Base-by-base conservation (phyloP, 2,329 filamentous ascomycete species). In the Ophiostoma montium region DNA sequence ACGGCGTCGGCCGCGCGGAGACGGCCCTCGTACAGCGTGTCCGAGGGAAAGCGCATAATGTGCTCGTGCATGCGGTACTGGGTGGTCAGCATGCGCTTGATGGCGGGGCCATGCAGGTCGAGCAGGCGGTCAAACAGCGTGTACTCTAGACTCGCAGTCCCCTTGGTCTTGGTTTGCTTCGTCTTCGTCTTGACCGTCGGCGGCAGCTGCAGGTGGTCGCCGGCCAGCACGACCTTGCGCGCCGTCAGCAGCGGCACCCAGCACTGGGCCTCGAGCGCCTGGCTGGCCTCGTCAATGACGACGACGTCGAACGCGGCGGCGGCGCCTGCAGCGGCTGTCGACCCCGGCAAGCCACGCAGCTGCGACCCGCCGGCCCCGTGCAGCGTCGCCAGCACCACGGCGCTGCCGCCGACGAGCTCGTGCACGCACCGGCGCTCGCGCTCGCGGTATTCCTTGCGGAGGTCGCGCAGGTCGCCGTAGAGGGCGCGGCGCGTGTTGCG, bases 31-130 rank as follows among this genome's bases (percentile, higher is more conserved):
- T 98, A 98, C 11, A 96, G 72, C 61, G 90, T 82, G 53, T 85
- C 76, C 0, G 90, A 95, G 0, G 92, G 90, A 59, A 95, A 98
- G 7, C 79, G 75, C 89, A 96, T 96, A 58, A 98, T 96, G 48
- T 73, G 80, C 60, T 94, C 84, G 62, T 98, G 88, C 92, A 98
- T 98, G 35, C 92, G 87, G 64, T 98, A 98, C 67, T 98, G 92
- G 5, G 84, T 94, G 4, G 87, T 96, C 21, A 98, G 76, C 86
- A 96, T 95, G 47, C 85, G 75, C 68, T 96, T 96, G 67, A 98
- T 88, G 5, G 70, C 71, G 1, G 80, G 67, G 1, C 92, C 92
- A 61, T 98, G 86, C 15, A 95, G 70, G 5, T 75, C 72, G 41
- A 98, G 72, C 38, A 98, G 72, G 27, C 92, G 77, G 63, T 96